Conservation (phyloP, 805 yeast genomes). For the Candida stauntonica region DNA sequence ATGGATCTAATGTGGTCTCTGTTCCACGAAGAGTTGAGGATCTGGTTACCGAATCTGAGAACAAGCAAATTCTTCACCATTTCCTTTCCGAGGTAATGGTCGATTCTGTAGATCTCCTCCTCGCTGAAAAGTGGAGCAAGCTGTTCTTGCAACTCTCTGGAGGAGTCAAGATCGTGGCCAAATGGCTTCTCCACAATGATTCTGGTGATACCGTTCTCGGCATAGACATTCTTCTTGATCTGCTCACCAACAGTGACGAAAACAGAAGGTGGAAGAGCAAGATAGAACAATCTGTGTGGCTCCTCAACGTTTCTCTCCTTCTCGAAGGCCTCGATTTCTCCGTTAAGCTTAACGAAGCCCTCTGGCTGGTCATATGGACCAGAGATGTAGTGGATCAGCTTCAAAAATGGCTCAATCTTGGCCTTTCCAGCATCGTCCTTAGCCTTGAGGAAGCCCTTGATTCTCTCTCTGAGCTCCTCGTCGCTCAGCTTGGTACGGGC, state of each 20-base stretch:
- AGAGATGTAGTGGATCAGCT: conserved; percentile 59
- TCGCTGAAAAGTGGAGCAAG: conserved; percentile 86
- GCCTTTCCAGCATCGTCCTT: conserved; percentile 38
- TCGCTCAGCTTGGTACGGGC: conserved; percentile 76
- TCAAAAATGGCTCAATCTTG: conserved; percentile 59
- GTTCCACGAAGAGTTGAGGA: conserved; percentile 88
- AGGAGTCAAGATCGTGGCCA: conserved; percentile 82
- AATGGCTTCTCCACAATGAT: conserved; percentile 95
- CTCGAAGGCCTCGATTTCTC: conserved; percentile 59
- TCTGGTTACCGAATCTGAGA: conserved; percentile 85
- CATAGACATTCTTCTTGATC: conserved; percentile 65
- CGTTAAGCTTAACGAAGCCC: conserved; percentile 60
- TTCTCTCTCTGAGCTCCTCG: conserved; percentile 64
- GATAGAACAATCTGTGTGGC: conserved; percentile 81
- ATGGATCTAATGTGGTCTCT: conserved; percentile 70
- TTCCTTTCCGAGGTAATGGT: conserved; percentile 96
- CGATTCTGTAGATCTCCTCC: conserved; percentile 91
- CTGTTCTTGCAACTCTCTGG: conserved; percentile 69
- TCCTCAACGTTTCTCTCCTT: conserved; percentile 35
- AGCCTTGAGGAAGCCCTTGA: conserved; percentile 57
- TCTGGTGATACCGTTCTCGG: conserved; percentile 66
- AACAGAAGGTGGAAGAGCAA: conserved; percentile 93
- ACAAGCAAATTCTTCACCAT: conserved; percentile 92
- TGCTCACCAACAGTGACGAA: conserved; percentile 75
- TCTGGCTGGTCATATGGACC: conserved; percentile 80